Percentiles rank a stretch among this genome's conserved stretches.
Conservation (phyloP, 192 early-diverging fungal species). For the Dissophora globulifera region DNA sequence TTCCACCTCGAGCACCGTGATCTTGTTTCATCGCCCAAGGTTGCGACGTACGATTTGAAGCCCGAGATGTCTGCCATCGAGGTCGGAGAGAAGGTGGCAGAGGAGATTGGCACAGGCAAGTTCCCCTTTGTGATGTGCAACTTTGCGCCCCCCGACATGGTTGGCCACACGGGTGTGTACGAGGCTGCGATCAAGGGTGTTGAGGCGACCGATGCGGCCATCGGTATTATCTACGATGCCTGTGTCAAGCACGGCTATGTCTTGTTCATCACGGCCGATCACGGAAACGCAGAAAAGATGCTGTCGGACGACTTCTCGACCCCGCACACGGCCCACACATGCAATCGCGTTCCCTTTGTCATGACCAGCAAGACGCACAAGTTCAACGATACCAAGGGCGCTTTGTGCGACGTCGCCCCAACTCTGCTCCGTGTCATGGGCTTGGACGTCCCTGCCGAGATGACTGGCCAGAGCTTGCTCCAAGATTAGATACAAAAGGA, state of each 20-base stretch:
- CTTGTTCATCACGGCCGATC: conserved; percentile 97
- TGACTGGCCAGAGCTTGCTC: conserved; percentile 78
- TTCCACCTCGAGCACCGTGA: conserved; percentile 90
- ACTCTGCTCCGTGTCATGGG: conserved; percentile 95
- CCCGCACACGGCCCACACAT: conserved; percentile 98
- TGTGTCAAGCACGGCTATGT: conserved; percentile 89
- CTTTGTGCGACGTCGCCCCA: conserved; percentile 96
- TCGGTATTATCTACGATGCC: conserved; percentile 93
- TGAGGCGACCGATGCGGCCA: conserved; percentile 93
- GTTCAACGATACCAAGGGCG: conserved; percentile 70
- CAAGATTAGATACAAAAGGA: conserved; percentile 18
- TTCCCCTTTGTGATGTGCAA: conserved; percentile 98
- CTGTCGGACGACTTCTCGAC: conserved; percentile 79
- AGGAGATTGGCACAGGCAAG: conserved; percentile 78
- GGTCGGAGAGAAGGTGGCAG: conserved; percentile 92
- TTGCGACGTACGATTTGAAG: conserved; percentile 97
- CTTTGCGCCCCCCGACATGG: conserved; percentile 98
- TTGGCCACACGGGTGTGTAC: conserved; percentile 98
- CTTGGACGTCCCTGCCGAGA: conserved; percentile 91
- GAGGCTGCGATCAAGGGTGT: conserved; percentile 92
- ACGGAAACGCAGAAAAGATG: conserved; percentile 99
- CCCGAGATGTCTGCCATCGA: conserved; percentile 94
- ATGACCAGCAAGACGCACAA: conserved; percentile 74
- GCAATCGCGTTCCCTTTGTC: conserved; percentile 88
- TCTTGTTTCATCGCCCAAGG: conserved; percentile 91